A percentile compares a stretch with the other conserved stretches of the same genome.
These are phyloP conservation scores for Cyberlindnera misumaiensis DNA, from an alignment of 805 yeast genomes.

Conservation along the genomic window DNA sequence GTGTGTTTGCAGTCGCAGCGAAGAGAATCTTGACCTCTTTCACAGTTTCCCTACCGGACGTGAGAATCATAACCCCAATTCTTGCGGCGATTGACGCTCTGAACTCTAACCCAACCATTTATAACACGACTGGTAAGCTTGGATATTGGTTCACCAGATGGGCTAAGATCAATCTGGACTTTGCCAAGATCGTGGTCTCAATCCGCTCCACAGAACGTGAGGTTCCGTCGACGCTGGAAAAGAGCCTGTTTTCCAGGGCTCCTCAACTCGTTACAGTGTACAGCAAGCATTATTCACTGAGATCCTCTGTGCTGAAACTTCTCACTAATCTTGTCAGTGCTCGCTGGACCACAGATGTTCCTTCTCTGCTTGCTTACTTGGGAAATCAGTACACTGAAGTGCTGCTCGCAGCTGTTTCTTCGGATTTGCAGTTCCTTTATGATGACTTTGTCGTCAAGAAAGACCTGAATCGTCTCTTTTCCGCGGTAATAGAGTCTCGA, in stretches of 20 bases:
- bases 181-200: slow-evolving; percentile 49
- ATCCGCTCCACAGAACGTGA: slow-evolving; percentile 45
- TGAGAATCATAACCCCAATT: slow-evolving; percentile 50
- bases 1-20: slow-evolving; percentile 45
- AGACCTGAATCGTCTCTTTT: slow-evolving; percentile 54
- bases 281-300: slow-evolving; percentile 38
- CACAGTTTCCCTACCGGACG: slow-evolving; percentile 42
- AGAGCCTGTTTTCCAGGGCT: slow-evolving; percentile 45
- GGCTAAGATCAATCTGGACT: slow-evolving; percentile 44
- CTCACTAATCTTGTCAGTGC: slow-evolving; percentile 52
- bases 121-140: slow-evolving; percentile 35
- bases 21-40: slow-evolving; percentile 47
- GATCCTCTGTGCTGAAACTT: slow-evolving; percentile 46
- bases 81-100: slow-evolving; percentile 42
- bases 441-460: slow-evolving; percentile 48
- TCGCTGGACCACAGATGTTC: slow-evolving; percentile 52
- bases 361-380: slow-evolving; percentile 76
- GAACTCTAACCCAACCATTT: slow-evolving; percentile 28
- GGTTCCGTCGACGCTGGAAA: slow-evolving; percentile 61
- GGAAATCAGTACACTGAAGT: slow-evolving; percentile 58
- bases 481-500: slow-evolving; percentile 60
- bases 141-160: slow-evolving; percentile 45
- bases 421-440: slow-evolving; percentile 52
- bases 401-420: slow-evolving; percentile 51
- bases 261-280: slow-evolving; percentile 55